Conservation (phyloP, 495 filamentous ascomycete genomes). For the Penicillium simplicissimum region DNA sequence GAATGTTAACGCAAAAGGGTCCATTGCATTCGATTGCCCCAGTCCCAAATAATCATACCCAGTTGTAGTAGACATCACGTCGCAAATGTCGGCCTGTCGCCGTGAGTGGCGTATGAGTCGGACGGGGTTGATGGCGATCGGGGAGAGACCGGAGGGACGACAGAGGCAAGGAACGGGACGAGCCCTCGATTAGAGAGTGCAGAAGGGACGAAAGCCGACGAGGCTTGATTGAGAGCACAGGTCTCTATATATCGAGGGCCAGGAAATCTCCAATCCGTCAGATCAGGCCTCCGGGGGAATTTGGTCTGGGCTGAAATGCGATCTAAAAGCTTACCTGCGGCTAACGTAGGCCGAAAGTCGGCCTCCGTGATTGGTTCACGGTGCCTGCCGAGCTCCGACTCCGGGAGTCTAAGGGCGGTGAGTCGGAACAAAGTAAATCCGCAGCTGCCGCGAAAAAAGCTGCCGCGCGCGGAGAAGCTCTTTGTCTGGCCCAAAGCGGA, state of each 20-base stretch:
- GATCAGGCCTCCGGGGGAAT: constrained; percentile 10
- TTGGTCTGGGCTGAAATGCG: constrained; percentile 12
- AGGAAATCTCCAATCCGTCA: background rate
- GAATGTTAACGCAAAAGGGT: constrained; percentile 17
- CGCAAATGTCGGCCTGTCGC: constrained; percentile 2
- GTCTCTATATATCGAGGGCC: constrained; percentile 2
- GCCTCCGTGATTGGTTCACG: constrained; percentile 23
- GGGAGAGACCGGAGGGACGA: constrained; percentile 25
- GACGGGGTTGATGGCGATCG: constrained; percentile 14
- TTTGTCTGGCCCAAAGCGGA: constrained; percentile 12
- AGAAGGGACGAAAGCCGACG: background rate
- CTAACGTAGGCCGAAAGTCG: constrained; percentile 20
- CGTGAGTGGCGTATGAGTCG: constrained; percentile 7
- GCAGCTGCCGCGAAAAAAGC: constrained; percentile 21
- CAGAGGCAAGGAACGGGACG: background rate
- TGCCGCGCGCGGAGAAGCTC: constrained; percentile 28
- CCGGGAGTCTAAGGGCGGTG: constrained; percentile 19
- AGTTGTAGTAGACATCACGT: constrained; percentile 53
- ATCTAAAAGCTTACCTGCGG: constrained; percentile 32
- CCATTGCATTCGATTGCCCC: background rate
- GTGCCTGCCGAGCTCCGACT: constrained; percentile 17
- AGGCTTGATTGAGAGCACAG: background rate
- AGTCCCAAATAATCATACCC: constrained; percentile 37
- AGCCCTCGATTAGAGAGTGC: background rate
- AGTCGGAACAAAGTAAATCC: constrained; percentile 11